Evolutionary conservation across 2,329 filamentous ascomycete species (phyloP), one percentile per base, ranked within the genome.

Genomic region (Trichoderma sp.): DNA sequence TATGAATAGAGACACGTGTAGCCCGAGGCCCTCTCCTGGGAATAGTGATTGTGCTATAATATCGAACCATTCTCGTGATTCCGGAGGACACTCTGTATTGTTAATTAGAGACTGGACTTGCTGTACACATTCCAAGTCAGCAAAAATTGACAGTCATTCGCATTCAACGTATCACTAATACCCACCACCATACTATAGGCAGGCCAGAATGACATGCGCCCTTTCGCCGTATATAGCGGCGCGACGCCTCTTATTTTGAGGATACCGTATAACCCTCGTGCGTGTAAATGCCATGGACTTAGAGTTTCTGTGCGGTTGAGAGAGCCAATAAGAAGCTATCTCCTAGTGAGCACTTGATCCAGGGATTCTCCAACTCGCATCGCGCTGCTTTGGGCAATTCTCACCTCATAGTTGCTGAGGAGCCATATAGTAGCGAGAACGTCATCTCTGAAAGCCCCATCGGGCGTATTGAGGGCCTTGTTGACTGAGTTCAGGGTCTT

Each of bases 401-500:
- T 56, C 69, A 79, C 80, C 75, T 82, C 80, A 58, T 82, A 81
- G 69, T 80, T 81, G 51, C 78, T 71, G 24, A 82, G 72, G 39
- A 82, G 75, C 80, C 80, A 82, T 3, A 82, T 77, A 3, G 80
- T 79, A 18, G 77, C 78, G 18, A 82, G 76, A 24, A 81, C 75
- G 66, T 82, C 77, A 26, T 80, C 74, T 67, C 80, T 69, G 51
- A 75, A 37, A 5, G 76, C 71, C 6, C 77, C 76, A 7, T 72
- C 70, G 5, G 75, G 72, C 11, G 76, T 72, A 7, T 71, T 75
- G 18, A 82, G 71, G 7, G 82, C 82, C 7, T 77, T 73, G 49
- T 79, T 75, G 21, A 85, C 76, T 3, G 78, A 74, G n/a, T 72
- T 75, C 54, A 82, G 69, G 0, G 80, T 79, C 70, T 77, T 79